Evolutionary conservation across 2,329 filamentous ascomycete genomes (phyloP), one percentile per base, ranked within the genome.

Genomic region (Colletotrichum sp.): DNA sequence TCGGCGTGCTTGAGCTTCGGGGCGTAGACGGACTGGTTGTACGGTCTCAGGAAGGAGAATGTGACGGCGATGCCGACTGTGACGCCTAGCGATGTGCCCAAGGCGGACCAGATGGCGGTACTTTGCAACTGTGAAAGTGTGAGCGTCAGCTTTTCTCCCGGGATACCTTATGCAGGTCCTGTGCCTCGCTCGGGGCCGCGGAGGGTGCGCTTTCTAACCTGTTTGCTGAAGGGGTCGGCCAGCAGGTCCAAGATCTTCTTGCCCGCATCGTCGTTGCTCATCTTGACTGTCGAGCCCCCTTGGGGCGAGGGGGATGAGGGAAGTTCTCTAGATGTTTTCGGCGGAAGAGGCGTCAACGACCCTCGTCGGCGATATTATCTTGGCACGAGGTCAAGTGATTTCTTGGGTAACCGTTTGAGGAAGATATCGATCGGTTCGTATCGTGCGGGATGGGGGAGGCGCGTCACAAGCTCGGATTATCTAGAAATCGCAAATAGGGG

Each of bases 1-100:
- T 99, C 96, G 83, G 95, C 94, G 88, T 98, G 94, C 84, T 98
- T 98, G 65, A 98, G 89, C 83, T 98, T 96, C 55, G 97, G 97
- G 5, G 97, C 96, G 86, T 99, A 99, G 64, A 99, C 95, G 80
- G 96, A 91, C 72, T 93, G 94, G 85, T 99, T 96, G 85, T 96
- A 96, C 7, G 97, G 97, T 76, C 97, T 95, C 71, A 99, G 89
- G 80, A 98, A 88, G 78, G 95, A 98, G 89, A 99, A 99, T 78
- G 93, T 86, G 75, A 98, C 83, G 77, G 95, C 93, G 80, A 98
- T 93, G 79, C 93, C 88, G 78, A 90, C 81, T 10, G 95, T 95
- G 81, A 97, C 88, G 71, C 92, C 94, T 60, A 98, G 83, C 5
- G 96, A 98, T 26, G 94, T 95, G 78, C 89, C 94, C 60, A 99